Evolutionary conservation across 305 asterid species (phyloP), one percentile per base, ranked within the genome.

Genomic region (Ajuga reptans): DNA sequence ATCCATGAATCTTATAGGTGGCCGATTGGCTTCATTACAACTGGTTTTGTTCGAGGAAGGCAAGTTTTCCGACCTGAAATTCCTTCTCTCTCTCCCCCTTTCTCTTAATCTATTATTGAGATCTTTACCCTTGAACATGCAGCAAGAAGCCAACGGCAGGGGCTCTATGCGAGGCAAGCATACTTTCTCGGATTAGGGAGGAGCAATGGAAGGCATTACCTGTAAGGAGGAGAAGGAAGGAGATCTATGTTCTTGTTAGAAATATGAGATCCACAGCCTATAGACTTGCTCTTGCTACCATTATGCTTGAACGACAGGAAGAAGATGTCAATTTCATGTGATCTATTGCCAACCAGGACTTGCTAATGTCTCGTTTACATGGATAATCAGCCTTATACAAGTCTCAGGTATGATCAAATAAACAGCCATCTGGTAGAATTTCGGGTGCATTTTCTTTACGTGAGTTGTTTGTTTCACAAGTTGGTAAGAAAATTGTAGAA

Each of bases 31-130:
- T 93, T 90, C 58, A 73, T 89, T 45, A 89, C 96, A 55, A 79
- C 87, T 69, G 97, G 96, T 54, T 90, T 86, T 73, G 90, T 90
- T 46, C 92, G 81, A 63, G 97, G 99, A 84, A 90, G 97, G 96
- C 69, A 77, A 79, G 86, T 70, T 45, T 53, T 1, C 34, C 31
- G 2, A 17, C 21, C 10, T 16, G 36, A 31, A 5, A 31, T 31
- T 31, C 36, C 36, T 5, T 5, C 36, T 5, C 36, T 5, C 31
- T 3, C 31, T 3, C 31, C 2, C 36, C 42, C 14, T 14, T 39
- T 64, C 50, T 8, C 11, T 9, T 4, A 59, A 9, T 37, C 18
- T 63, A 3, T 11, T 59, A 61, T 17, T 43, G 34, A 15, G 47
- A 24, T 63, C 31, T 60, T 12, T 68, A 12, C 31, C 55, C 52